Evolutionary conservation across 805 yeast genomes (phyloP).

Genomic region (Starmerella geochares): DNA sequence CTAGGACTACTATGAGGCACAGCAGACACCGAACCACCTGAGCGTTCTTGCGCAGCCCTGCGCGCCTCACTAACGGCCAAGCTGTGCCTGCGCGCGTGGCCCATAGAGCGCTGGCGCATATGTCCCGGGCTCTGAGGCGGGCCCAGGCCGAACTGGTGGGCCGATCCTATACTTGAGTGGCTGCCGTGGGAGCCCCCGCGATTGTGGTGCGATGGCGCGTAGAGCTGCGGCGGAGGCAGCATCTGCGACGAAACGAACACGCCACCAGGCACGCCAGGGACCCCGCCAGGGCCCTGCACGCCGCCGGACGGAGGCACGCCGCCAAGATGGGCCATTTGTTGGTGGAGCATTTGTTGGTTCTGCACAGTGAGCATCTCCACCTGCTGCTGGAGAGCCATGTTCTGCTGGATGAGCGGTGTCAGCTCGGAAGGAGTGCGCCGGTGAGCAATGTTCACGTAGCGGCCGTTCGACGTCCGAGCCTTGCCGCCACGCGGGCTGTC

Average conservation of each 20-base stretch:
- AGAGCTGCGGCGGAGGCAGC: constrained; percentile 18
- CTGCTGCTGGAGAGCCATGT: constrained; percentile 69
- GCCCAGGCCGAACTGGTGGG: constrained; percentile 5
- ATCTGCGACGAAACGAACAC: constrained; percentile 13
- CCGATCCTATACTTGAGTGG: constrained; percentile 9
- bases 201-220: constrained; percentile 8
- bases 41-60: constrained; percentile 88
- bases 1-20: background rate
- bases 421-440: constrained; percentile 92
- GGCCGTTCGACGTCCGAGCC: constrained; percentile 28
- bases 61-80: constrained; percentile 86
- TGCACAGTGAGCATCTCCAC: constrained; percentile 85
- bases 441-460: constrained; percentile 85
- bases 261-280: constrained; percentile 7
- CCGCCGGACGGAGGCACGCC: constrained; percentile 1
- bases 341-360: constrained; percentile 72
- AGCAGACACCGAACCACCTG: background rate
- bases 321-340: constrained; percentile 39
- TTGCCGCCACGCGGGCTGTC: constrained; percentile 15
- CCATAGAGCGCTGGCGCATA: constrained; percentile 31
- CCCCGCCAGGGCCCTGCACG: constrained; percentile 11
- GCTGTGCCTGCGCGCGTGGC: constrained; percentile 87
- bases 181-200: constrained; percentile 9
- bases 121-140: constrained; percentile 12
- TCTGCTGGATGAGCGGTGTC: constrained; percentile 84